Percentiles rank a stretch among this genome's conserved stretches.
phyloP scores from a whole-genome alignment of 2,329 filamentous ascomycete species.

The Lomentospora prolificans region DNA sequence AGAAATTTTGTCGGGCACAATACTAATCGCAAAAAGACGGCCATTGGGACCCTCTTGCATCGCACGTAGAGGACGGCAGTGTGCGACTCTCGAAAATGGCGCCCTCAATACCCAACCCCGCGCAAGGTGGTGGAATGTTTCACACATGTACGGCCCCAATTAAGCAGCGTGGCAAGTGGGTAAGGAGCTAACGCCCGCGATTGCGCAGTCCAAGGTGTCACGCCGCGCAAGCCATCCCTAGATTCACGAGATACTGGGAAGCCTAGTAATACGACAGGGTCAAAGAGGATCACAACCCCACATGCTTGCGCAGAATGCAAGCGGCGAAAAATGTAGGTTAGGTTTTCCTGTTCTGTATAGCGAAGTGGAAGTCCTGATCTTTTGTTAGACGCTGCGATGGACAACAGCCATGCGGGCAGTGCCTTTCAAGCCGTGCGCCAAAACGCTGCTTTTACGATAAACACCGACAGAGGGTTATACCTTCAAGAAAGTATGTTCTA shows the following conservation, averaged over 20 bases:
- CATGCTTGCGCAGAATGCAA: slow-evolving; percentile 70
- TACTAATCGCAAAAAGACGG: slow-evolving; percentile 7
- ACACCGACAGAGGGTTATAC: slow-evolving; percentile 65
- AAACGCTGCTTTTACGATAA: slow-evolving; percentile 75
- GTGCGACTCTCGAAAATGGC: too few species aligned
- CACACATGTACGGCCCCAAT: slow-evolving; percentile 17
- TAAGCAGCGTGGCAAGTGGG: neutral
- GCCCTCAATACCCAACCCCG: slow-evolving; percentile 35
- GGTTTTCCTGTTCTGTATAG: neutral
- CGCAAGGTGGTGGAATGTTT: slow-evolving; percentile 39
- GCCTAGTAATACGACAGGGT: slow-evolving; percentile 24
- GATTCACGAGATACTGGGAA: slow-evolving; percentile 29
- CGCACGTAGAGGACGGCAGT: too few species aligned
- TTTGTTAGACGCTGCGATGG: slow-evolving; percentile 60
- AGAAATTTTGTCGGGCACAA: too few species aligned
- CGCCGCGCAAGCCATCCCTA: slow-evolving; percentile 36
- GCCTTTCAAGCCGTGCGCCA: slow-evolving; percentile 69
- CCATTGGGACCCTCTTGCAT: slow-evolving; percentile 6
- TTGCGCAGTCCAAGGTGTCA: slow-evolving; percentile 43
- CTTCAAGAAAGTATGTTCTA: slow-evolving; percentile 60
- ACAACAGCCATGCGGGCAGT: slow-evolving; percentile 72
- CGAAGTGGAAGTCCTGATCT: neutral
- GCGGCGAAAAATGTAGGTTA: slow-evolving; percentile 59
- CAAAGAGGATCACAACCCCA: slow-evolving; percentile 44
- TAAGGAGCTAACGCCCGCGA: slow-evolving; percentile 15